Base-by-base conservation (phyloP, 1,139 yeast species). In the Geotrichum citri-aurantii region DNA sequence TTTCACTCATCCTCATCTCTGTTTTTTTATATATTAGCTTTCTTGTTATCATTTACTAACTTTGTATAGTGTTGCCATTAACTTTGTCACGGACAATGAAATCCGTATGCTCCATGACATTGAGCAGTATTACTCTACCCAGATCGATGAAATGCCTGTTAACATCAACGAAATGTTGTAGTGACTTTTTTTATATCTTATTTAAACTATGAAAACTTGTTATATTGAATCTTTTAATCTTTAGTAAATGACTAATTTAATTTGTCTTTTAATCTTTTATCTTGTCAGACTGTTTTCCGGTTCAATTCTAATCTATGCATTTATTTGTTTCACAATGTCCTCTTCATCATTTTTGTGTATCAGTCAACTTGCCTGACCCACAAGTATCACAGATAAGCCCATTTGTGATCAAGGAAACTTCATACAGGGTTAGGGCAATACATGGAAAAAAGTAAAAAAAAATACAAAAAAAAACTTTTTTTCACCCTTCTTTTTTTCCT, bases 41-140 rank as follows among this genome's bases (percentile, higher is more conserved):
- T n/a, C n/a, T n/a, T n/a, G n/a, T n/a, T 19, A 5, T 26, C 3
- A 14, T 24, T 23, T 46, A 12, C 33, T 44, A 42, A 46, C 47
- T 29, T 23, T 17, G 5, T 19, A 14, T 37, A 56, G 99, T 86
- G 97, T 92, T 75, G 98, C 99, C 72, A 91, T 93, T 83, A 93
- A 93, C 86, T 88, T 93, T 71, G 95, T 92, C 75, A 91, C 98
- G 68, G 84, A 82, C 71, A 85, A 86, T 69, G 98, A 93, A 75
- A 90, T 91, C 74, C 86, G 86, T 73, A 88, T 88, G 81, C 85
- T 95, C 87, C 88, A 97, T 81, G 98, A 92, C 80, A 88, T 93
- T 71, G 99, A 95, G 82, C 90, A 83, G 80, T 93, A 91, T 86
- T 93, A 95, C 88, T 87, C 96, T 69, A 93, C 98, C 71, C 97